Evolutionary conservation across 176 grass and related monocot species (phyloP), one percentile per base, ranked within the genome.

Genomic region (Oryza glaberrima): DNA sequence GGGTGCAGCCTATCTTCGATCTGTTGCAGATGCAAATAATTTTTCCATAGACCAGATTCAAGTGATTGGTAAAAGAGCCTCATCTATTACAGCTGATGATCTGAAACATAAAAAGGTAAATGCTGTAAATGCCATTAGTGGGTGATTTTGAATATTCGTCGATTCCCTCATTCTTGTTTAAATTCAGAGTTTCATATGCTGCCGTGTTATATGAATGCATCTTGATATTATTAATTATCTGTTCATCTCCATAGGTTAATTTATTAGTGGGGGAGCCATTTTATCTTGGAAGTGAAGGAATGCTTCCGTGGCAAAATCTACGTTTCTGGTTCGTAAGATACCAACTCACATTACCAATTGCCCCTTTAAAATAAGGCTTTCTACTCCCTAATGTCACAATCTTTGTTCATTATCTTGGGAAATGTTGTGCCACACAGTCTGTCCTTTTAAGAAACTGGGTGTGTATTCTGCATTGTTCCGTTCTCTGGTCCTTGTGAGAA

Each of bases 261-360:
- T 40, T 98, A 67, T 72, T 98, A 15, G 85, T 95, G 43, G 93
- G 84, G 26, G 95, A 95, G 69, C 93, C 95, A 64, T 98, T 95
- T 86, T 98, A 95, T 84, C 88, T 82, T 70, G 95, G 92, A 80
- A 87, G 85, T 86, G 95, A 98, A 82, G 87, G 92, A 64, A 88
- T 89, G 82, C 90, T 98, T 54, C 95, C 93, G 6, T 98, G 92
- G 92, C 95, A 98, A 84, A 98, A 95, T 83, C 87, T 98, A 17
- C 89, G 89, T 49, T 98, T 98, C 86, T 98, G 95, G 95, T 98
- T 89, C 70, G 95, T 91, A 65, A 63, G 68, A 82, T 61, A 82
- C 22, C 75, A 61, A 81, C 40, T 26, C 23, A 5, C 70, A 63
- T 71, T 76, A 19, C 22, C 70, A 12, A 11, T 72, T 86, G 8